A percentile compares a stretch with the other conserved stretches of the same genome.
Conservation (phyloP, 768 basidiomycete species). For the Fomitopsis serialis region DNA sequence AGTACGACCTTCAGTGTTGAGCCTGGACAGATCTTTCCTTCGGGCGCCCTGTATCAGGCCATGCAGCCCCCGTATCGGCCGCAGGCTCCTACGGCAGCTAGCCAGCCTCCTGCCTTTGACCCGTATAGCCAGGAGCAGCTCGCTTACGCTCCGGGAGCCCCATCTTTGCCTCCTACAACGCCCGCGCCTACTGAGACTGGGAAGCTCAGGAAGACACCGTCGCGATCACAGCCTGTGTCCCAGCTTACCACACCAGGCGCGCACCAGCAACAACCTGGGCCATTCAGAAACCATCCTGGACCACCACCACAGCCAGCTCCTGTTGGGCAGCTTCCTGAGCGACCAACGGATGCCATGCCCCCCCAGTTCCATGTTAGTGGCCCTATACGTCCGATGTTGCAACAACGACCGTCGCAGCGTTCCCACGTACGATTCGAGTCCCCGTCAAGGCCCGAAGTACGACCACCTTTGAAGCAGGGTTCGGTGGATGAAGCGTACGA, state of each 20-base stretch:
- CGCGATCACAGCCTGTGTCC: neutral
- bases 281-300: neutral
- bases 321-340: neutral
- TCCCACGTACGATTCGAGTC: conserved; percentile 4
- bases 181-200: neutral
- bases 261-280: neutral
- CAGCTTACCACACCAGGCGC: neutral
- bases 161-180: neutral
- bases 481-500: conserved; percentile 1
- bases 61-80: neutral
- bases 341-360: neutral
- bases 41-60: conserved; percentile 3
- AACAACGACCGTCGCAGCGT: neutral
- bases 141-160: neutral
- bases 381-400: neutral
- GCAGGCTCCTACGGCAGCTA: neutral
- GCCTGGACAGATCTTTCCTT: conserved; percentile 28
- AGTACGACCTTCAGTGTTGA: conserved; percentile 20
- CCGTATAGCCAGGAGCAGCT: neutral
- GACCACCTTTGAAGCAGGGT: neutral
- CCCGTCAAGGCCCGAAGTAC: conserved; percentile 1
- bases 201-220: neutral
- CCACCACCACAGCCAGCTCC: neutral
- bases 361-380: neutral
- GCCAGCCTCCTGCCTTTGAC: neutral